Percentiles rank a stretch among this genome's conserved stretches.
phyloP scores from a whole-genome alignment of 768 basidiomycete genomes.

The Auriscalpium vulgare region DNA sequence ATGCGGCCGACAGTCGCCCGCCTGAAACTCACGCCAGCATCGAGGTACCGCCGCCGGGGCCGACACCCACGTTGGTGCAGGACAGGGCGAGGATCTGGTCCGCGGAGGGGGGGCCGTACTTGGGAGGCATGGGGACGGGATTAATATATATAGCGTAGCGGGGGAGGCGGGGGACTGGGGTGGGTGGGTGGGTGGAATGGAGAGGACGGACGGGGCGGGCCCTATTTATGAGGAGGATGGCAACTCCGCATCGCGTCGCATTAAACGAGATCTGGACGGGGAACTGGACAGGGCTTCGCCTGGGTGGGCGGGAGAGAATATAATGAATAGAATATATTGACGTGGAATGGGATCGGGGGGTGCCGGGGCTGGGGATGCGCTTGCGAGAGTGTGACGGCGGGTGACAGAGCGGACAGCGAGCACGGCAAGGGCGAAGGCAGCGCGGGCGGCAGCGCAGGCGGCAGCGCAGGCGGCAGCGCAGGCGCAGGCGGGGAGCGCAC shows the following conservation, averaged over 20 bases:
- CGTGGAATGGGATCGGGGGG: not conserved
- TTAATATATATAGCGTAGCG: no score
- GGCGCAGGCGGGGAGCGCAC: no score
- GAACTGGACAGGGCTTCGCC: not conserved
- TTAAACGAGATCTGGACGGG: not conserved
- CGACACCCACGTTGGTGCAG: conserved; percentile 57
- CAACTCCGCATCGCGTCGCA: not conserved
- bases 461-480: no score
- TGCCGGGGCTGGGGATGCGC: no score
- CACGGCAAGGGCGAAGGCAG: no score
- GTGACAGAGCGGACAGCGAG: no score
- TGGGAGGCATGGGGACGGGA: conserved; percentile 16
- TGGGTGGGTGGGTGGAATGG: not conserved
- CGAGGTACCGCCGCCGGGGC: conserved; percentile 72
- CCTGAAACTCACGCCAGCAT: conserved; percentile 64
- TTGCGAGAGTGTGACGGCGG: no score
- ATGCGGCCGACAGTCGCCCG: not conserved
- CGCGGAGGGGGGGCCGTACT: conserved; percentile 18
- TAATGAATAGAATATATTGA: conserved; percentile 3
- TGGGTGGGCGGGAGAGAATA: not conserved
- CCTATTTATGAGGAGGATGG: not conserved
- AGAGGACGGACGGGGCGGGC: not conserved
- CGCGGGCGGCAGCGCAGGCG: no score
- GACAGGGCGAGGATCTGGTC: conserved; percentile 53
- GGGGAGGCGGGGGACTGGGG: conserved; percentile 2